Evolutionary conservation across 805 yeast genomes (phyloP), one percentile per base, ranked within the genome.

Genomic region (Groenewaldozyma salmanticensis): DNA sequence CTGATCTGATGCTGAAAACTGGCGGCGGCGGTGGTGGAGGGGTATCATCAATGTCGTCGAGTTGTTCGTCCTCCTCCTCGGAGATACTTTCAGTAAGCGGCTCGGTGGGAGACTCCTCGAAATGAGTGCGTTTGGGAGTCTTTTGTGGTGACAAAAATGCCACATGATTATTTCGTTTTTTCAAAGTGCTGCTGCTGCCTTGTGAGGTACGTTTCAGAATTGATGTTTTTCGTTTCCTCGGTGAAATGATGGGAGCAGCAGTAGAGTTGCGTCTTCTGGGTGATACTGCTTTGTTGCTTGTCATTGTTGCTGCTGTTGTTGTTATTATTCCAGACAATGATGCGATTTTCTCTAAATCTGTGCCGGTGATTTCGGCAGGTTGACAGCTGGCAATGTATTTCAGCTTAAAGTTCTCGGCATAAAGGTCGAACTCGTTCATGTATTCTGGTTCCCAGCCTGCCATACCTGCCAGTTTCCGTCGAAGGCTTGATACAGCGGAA

Each of bases 371-470:
- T 9, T 24, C 29, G 13, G 7, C 29, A 24, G 29, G 29, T 13
- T 24, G 29, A 24, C 29, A 24, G 7, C 13, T 13, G 13, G 13
- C 13, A 24, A 7, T 24, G 13, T 24, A 24, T 24, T 24, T 24
- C 11, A 24, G 29, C 13, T 24, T 24, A 24, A 24, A 24, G 13
- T 24, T 24, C 29, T 49, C 43, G 5, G 43, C 42, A 15, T 41
- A 44, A 5, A 40, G 35, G 5, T 46, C 33, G 33, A 51, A 51
- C n/a, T 27, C 17, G 16, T 35, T 31, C 11, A 39, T 32, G 31
- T 50, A 49, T 3, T 33, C 34, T 5, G 16, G 33, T 9, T 52
- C 39, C 52, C 52, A 50, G 16, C 54, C 54, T 13, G 44, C 20
- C 16, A 39, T 41, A 21, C 41, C 42, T 17, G 33, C 27, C 27